A percentile compares a stretch with the other conserved stretches of the same genome.
These are phyloP conservation scores for Excoecaria agallocha DNA, from an alignment of 345 rosid genomes.

Conservation along the genomic window DNA sequence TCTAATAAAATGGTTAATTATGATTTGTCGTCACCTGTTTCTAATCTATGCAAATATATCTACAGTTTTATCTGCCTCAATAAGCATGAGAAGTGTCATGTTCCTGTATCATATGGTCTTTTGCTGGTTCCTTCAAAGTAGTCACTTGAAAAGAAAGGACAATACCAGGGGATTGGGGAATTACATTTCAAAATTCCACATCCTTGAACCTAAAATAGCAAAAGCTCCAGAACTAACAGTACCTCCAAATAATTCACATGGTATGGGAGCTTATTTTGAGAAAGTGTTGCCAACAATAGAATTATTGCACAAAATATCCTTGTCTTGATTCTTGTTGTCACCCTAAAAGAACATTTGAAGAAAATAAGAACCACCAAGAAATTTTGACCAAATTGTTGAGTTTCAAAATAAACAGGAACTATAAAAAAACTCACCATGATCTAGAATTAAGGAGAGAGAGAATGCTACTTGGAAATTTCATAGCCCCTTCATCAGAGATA, in stretches of 20 bases:
- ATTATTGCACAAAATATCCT: constrained; percentile 56
- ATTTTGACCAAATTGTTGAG: neutral
- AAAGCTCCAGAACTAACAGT: constrained; percentile 37
- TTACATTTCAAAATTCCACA: neutral
- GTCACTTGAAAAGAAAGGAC: neutral
- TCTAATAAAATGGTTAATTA: neutral
- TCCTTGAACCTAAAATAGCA: neutral
- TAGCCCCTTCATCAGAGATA: constrained; percentile 49
- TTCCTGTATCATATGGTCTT: neutral
- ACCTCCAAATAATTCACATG: constrained; percentile 53
- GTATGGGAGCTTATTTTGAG: constrained; percentile 77
- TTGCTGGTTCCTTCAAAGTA: neutral
- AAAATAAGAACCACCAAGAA: neutral
- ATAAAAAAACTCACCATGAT: constrained; percentile 49
- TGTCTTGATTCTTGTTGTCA: constrained; percentile 49
- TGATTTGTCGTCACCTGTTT: neutral
- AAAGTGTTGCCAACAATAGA: constrained; percentile 56
- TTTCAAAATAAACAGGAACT: neutral
- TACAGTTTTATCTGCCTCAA: neutral
- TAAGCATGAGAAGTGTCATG: neutral
- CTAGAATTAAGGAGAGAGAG: constrained; percentile 46
- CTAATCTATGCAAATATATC: neutral
- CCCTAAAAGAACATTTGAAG: constrained; percentile 41
- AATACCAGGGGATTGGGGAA: neutral
- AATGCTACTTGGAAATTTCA: constrained; percentile 46